phyloP scores from a whole-genome alignment of 2,329 filamentous ascomycete genomes.

The Trichothecium roseum region DNA sequence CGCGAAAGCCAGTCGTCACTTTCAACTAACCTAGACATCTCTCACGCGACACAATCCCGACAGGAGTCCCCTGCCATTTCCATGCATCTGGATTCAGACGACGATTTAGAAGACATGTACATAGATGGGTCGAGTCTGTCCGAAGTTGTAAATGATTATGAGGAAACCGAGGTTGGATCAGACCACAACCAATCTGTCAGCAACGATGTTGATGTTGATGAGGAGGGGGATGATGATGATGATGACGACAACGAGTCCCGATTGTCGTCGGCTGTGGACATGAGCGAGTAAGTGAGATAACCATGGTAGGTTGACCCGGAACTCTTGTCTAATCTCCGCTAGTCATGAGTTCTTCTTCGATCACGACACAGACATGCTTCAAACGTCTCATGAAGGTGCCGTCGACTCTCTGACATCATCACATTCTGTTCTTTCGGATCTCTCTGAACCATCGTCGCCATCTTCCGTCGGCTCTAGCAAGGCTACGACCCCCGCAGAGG shows the following conservation, averaged over 20 bases:
- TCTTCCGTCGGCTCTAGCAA: slow-evolving; percentile 50
- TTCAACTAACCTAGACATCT: too few relatives aligned
- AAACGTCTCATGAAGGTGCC: slow-evolving; percentile 10
- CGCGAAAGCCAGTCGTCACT: too few relatives aligned
- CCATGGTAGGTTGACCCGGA: neutral
- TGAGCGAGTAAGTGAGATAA: slow-evolving; percentile 2
- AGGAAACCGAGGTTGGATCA: slow-evolving; percentile 13
- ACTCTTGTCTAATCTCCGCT: neutral
- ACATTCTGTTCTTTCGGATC: slow-evolving; percentile 40
- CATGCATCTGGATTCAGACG: too few relatives aligned
- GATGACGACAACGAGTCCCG: neutral
- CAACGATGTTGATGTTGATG: slow-evolving; percentile 7
- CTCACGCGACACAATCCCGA: too few relatives aligned
- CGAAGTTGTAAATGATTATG: slow-evolving; percentile 4
- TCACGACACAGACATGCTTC: slow-evolving; percentile 9
- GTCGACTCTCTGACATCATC: slow-evolving; percentile 40
- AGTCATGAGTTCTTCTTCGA: slow-evolving; percentile 12
- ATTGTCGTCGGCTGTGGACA: slow-evolving; percentile 3
- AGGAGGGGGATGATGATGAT: slow-evolving; percentile 2
- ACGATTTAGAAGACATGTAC: too few relatives aligned
- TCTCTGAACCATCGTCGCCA: slow-evolving; percentile 44
- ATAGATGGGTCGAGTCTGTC: too few relatives aligned
- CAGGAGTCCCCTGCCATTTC: too few relatives aligned
- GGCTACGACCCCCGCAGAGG: slow-evolving; percentile 49
- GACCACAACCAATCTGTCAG: neutral